Evolutionary conservation across 2,329 filamentous ascomycete genomes (phyloP), one percentile per base, ranked within the genome.

Genomic region (Trichoderma lentiforme): DNA sequence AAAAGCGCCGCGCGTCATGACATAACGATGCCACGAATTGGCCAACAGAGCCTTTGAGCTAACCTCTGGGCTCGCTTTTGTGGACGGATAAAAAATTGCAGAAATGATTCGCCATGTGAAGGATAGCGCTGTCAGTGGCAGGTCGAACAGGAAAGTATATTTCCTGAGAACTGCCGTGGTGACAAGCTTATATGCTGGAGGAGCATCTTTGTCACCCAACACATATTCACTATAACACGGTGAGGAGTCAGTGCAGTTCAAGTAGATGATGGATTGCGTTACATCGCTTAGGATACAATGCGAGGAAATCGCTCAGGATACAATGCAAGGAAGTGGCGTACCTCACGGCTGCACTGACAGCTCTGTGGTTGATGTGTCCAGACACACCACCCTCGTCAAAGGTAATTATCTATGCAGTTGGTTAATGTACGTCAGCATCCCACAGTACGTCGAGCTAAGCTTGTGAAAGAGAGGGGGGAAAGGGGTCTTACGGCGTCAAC

Each of bases 361-460:
- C 81, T 24, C 80, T 73, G 70, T 83, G 82, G 67, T 83, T 83
- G 65, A 83, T 77, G 68, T 83, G 81, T 6, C 81, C 80, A 1
- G 81, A 82, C 6, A 83, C 78, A 18, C 81, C 82, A 28, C 80
- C 80, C n/a, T 80, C 71, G 56, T 83, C 82, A 71, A 83, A 83
- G 0, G 81, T 83, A 64, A 83, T 78, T 66, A 83, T 82, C 80
- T 76, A 51, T 57, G 14, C 79, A 14, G 3, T 21, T 60, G n/a
- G 68, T 43, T 8, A 30, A 51, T 18, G n/a, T 64, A 18, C 26
- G 60, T 71, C 39, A 64, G 58, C 60, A 28, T 70, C 57, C n/a
- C 14, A 53, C 32, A 14, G 14, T 24, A 47, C 32, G 34, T 39
- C 15, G 2, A 64, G 14, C 15, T 28, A 26, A 28, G 12, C 7